phyloP scores from a whole-genome alignment of 331 rosid species.

The Malus hybrid region DNA sequence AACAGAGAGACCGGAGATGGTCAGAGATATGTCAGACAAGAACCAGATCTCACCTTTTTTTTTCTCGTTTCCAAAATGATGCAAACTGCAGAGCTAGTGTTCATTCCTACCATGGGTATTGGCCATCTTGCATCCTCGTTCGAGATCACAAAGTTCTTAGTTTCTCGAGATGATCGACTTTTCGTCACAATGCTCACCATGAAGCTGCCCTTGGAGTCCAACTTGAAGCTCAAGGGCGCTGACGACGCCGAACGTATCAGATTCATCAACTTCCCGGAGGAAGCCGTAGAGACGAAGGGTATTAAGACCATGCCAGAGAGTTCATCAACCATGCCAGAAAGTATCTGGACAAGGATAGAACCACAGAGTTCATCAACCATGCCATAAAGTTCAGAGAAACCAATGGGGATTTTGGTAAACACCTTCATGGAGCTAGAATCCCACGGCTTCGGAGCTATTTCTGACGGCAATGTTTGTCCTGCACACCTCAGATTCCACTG shows the following conservation, averaged over 20 bases:
- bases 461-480: too few relatives aligned
- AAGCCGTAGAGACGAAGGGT: background rate
- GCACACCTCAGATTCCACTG: too few relatives aligned
- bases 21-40: conserved; percentile 38
- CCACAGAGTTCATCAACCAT: background rate
- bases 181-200: conserved; percentile 24
- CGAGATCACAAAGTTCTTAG: conserved; percentile 43
- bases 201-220: background rate
- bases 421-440: conserved; percentile 31
- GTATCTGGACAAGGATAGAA: background rate
- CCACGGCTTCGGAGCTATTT: background rate
- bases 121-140: conserved; percentile 40
- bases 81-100: conserved; percentile 22
- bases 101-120: conserved; percentile 27
- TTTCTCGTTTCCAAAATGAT: background rate
- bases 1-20: conserved; percentile 49
- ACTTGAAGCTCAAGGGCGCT: background rate
- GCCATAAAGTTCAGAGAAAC: conserved; percentile 2
- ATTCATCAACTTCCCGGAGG: conserved; percentile 14
- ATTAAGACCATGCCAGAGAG: accelerated
- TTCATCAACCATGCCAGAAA: too few relatives aligned
- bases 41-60: too few relatives aligned
- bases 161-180: conserved; percentile 17
- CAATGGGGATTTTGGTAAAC: conserved; percentile 31
- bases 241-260: conserved; percentile 8